Evolutionary conservation across 305 asterid species (phyloP), one percentile per base, ranked within the genome.

Genomic region (Euphrasia arctica): DNA sequence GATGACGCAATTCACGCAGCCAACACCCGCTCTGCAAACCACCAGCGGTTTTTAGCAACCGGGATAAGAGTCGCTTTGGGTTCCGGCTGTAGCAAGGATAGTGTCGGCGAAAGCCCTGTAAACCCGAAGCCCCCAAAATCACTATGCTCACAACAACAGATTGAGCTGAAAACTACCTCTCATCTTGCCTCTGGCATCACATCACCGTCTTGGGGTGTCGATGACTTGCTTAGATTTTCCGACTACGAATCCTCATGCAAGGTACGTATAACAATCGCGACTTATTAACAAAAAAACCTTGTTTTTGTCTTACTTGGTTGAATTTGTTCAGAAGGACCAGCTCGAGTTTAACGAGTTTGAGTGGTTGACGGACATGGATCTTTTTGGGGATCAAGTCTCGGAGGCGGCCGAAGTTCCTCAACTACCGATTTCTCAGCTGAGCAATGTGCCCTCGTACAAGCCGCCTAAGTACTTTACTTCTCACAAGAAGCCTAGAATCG

Each of bases 361-460:
- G 68, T 92, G 98, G 98, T 62, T 89, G 39, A 58, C 84, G 0
- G 97, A 85, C 65, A 84, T 77, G 5, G 84, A 81, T 62, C 69
- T 84, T 12, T 82, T 82, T 15, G 86, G 85, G 5, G 96, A 85
- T 65, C 84, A 83, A 70, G 81, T 68, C 0, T 64, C 74, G 2
- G 75, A 71, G 4, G 90, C 94, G 4, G 98, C 92, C 0, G 98
- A 92, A 74, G 98, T 92, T 27, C 97, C 97, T 58, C 86, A 92
- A 78, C 88, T 90, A 8, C 84, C 82, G 0, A 74, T 66, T 34
- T 65, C 83, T 64, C 96, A 80, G 67, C 45, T 85, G 1, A 75
- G 67, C 55, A 72, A 59, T 77, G 4, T 55, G 45, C 58, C 68
- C 41, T 65, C 76, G 2, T 79, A 61, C 79, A 75, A 75, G 66